phyloP scores from a whole-genome alignment of 192 early-diverging fungal species.

The Pilobolus umbonatus region DNA sequence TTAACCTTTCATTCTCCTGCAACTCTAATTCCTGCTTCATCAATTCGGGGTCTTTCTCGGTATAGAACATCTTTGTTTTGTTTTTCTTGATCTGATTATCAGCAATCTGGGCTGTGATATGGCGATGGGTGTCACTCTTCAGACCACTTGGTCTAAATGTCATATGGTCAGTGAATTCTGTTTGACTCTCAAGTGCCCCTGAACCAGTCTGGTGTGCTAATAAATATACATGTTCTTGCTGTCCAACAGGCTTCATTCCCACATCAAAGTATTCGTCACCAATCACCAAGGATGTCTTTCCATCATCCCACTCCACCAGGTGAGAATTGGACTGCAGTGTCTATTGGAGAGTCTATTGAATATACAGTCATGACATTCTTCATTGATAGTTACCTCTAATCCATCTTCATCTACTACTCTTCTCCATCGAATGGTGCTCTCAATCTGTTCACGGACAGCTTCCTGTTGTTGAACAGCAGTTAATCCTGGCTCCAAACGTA shows the following conservation, averaged over 20 bases:
- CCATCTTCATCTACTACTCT: constrained; percentile 33
- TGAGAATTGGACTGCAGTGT: constrained; percentile 70
- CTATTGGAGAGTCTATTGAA: constrained; percentile 12
- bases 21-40: constrained; percentile 56
- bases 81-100: constrained; percentile 60
- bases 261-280: constrained; percentile 75
- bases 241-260: constrained; percentile 40
- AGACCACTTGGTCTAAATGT: constrained; percentile 60
- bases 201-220: constrained; percentile 47
- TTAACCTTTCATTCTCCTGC: constrained; percentile 54
- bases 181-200: constrained; percentile 63
- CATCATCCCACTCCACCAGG: constrained; percentile 76
- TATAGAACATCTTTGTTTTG: constrained; percentile 61
- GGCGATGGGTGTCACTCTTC: constrained; percentile 55
- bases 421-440: constrained; percentile 80
- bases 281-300: constrained; percentile 63
- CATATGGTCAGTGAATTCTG: constrained; percentile 54
- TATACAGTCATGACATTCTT: background rate
- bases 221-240: constrained; percentile 58
- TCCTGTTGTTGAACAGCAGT: constrained; percentile 37
- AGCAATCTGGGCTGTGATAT: constrained; percentile 61
- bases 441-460: constrained; percentile 44
- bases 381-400: constrained; percentile 22
- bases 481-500: constrained; percentile 37
- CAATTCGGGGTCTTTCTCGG: constrained; percentile 64